A percentile compares a stretch with the other conserved stretches of the same genome.
phyloP scores from a whole-genome alignment of 2,329 filamentous ascomycete genomes.

The Ophiostoma sp. region DNA sequence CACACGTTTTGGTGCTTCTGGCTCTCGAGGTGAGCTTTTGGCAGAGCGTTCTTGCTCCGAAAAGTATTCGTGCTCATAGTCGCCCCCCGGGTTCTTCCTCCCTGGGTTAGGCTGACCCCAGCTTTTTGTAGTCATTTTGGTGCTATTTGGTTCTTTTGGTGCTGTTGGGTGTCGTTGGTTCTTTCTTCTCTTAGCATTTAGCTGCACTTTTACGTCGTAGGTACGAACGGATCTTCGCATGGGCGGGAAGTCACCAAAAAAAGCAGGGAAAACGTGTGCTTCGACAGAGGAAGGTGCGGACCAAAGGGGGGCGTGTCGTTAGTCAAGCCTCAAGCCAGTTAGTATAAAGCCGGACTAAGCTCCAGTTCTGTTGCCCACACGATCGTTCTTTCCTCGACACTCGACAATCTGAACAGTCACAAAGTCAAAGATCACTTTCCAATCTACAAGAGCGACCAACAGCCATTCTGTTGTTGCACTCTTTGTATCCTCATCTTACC shows the following conservation, averaged over 20 bases:
- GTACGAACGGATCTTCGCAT: constrained; percentile 1
- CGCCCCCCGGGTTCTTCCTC: constrained; percentile 25
- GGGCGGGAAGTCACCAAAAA: background rate
- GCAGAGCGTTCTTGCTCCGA: constrained; percentile 22
- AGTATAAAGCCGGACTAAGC: constrained; percentile 26
- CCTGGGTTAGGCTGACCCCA: constrained; percentile 27
- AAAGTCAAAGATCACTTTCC: background rate
- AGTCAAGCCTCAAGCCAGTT: constrained; percentile 18
- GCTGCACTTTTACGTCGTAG: background rate
- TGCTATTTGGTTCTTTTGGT: constrained; percentile 1
- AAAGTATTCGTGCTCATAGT: constrained; percentile 25
- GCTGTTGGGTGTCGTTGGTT: background rate
- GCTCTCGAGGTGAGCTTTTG: background rate
- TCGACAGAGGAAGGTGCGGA: background rate
- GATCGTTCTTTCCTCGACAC: background rate
- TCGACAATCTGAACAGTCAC: background rate
- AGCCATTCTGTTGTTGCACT: background rate
- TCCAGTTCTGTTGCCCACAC: constrained; percentile 9
- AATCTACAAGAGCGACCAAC: constrained; percentile 12
- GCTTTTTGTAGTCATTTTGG: constrained; percentile 17
- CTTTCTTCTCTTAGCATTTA: background rate
- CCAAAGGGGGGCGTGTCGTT: constrained; percentile 20
- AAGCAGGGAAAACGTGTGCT: background rate
- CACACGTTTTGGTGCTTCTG: constrained; percentile 6
- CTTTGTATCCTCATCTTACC: constrained; percentile 1